A percentile compares a stretch with the other conserved stretches of the same genome.
Conservation (phyloP, 2,329 filamentous ascomycete species). For the Laburnicola sp. region DNA sequence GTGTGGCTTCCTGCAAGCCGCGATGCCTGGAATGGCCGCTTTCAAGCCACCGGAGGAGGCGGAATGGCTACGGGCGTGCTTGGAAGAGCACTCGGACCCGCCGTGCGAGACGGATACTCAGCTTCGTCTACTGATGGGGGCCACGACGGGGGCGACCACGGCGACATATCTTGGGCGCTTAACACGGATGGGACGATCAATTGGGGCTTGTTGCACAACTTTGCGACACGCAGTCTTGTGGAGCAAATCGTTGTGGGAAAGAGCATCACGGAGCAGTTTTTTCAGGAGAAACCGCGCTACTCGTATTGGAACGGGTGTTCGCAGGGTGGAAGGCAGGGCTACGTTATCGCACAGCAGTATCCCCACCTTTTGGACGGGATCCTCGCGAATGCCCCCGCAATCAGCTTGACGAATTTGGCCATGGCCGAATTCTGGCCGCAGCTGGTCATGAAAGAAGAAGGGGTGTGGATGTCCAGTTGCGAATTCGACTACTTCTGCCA, state of each 20-base stretch:
- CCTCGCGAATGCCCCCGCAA: slow-evolving; percentile 37
- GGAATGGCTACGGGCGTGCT: slow-evolving; percentile 36
- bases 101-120: slow-evolving; percentile 36
- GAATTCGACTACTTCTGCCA: slow-evolving; percentile 30
- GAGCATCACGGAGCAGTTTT: slow-evolving; percentile 38
- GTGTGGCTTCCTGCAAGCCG: slow-evolving; percentile 35
- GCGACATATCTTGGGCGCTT: slow-evolving; percentile 25
- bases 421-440: slow-evolving; percentile 31
- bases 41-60: slow-evolving; percentile 38
- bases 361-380: slow-evolving; percentile 41
- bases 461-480: slow-evolving; percentile 28
- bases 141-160: slow-evolving; percentile 19
- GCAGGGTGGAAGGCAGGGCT: slow-evolving; percentile 41
- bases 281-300: slow-evolving; percentile 35
- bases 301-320: slow-evolving; percentile 45
- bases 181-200: slow-evolving; percentile 29
- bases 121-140: slow-evolving; percentile 41
- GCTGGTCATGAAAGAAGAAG: slow-evolving; percentile 33
- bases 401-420: slow-evolving; percentile 26
- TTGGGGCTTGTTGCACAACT: slow-evolving; percentile 42
- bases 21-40: slow-evolving; percentile 38
- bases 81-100: slow-evolving; percentile 25
- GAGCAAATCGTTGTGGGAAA: slow-evolving; percentile 45
- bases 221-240: slow-evolving; percentile 43
- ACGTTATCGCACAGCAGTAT: slow-evolving; percentile 39